Evolutionary conservation across 495 filamentous ascomycete species (phyloP).

Genomic region (Jackrogersella minutella): DNA sequence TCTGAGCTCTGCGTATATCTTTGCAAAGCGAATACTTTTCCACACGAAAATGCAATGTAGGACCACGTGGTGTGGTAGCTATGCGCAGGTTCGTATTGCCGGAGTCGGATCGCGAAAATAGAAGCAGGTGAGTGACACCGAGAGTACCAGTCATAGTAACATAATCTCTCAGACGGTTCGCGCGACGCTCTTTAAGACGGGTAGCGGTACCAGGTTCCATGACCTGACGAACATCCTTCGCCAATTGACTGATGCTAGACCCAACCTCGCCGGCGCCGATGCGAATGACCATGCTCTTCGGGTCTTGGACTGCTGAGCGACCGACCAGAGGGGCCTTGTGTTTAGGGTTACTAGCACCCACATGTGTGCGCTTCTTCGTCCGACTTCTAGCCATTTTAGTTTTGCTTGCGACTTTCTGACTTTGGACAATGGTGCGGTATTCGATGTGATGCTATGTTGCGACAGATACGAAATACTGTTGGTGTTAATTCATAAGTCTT

Average conservation of each 20-base stretch:
- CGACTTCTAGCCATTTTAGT: conserved; percentile 77
- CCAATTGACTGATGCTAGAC: conserved; percentile 87
- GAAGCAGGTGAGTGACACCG: conserved; percentile 90
- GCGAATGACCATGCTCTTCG: conserved; percentile 98
- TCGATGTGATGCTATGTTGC: neutral
- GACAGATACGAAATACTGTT: neutral
- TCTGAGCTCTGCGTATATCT: conserved; percentile 81
- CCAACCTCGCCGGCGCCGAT: conserved; percentile 95
- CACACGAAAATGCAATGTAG: conserved; percentile 93
- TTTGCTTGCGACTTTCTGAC: neutral
- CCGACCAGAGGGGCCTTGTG: conserved; percentile 39
- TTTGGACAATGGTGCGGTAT: neutral
- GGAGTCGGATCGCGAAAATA: conserved; percentile 88
- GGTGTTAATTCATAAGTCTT: too few species aligned
- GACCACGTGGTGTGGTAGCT: conserved; percentile 86
- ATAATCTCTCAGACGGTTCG: conserved; percentile 91
- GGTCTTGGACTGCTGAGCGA: conserved; percentile 62
- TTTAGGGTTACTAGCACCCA: conserved; percentile 71
- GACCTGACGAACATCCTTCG: conserved; percentile 87
- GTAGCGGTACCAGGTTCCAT: conserved; percentile 96
- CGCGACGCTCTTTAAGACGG: conserved; percentile 85
- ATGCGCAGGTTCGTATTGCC: conserved; percentile 94
- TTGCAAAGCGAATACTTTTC: conserved; percentile 95
- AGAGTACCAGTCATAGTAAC: conserved; percentile 94
- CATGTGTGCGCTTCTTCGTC: conserved; percentile 90